Evolutionary conservation across 164 flowering plant genomes (phyloP).

Genomic region (Pachysandra terminalis): DNA sequence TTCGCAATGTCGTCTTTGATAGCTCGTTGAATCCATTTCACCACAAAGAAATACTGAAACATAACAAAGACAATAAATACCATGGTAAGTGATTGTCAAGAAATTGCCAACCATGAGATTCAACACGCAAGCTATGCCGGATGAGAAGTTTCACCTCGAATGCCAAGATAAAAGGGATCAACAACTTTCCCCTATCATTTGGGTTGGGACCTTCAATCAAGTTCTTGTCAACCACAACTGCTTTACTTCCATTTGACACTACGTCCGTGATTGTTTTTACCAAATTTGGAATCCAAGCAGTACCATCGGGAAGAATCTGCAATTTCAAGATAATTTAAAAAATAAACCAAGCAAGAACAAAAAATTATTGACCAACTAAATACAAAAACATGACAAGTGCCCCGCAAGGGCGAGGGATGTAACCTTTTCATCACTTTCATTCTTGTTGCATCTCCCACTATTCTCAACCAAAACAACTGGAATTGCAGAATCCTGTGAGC

Average conservation of each 20-base stretch:
- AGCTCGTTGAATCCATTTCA: constrained; percentile 46
- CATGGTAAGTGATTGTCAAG: neutral
- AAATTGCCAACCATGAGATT: too few species aligned
- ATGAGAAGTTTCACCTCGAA: constrained; percentile 49
- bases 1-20: constrained; percentile 65
- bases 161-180: constrained; percentile 66
- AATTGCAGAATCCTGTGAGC: too few species aligned
- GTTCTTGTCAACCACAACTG: constrained; percentile 69
- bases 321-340: neutral
- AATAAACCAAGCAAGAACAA: too few species aligned
- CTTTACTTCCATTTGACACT: constrained; percentile 59
- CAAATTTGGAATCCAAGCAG: too few species aligned
- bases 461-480: too few species aligned
- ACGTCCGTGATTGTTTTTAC: constrained; percentile 54
- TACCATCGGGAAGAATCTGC: constrained; percentile 88
- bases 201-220: constrained; percentile 91
- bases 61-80: constrained; percentile 10
- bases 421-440: too few species aligned
- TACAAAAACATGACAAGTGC: too few species aligned
- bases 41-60: constrained; percentile 59
- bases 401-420: too few species aligned
- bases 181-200: constrained; percentile 61
- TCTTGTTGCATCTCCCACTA: too few species aligned
- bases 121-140: neutral
- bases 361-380: too few species aligned